Evolutionary conservation across 2,329 filamentous ascomycete genomes (phyloP).

Genomic region (Bipolaris victoriae): DNA sequence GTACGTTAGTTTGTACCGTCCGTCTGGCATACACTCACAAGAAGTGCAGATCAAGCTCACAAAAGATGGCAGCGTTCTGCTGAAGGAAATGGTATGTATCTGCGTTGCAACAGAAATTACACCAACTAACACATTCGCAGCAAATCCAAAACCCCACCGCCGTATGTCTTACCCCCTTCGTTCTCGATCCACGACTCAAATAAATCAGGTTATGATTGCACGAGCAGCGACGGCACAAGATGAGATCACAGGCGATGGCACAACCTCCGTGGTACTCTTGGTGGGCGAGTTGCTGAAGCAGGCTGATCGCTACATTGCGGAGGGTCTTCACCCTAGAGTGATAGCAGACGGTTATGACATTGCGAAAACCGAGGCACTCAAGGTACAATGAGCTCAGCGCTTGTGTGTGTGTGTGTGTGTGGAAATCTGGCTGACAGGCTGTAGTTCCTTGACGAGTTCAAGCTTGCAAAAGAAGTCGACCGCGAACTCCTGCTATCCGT

Average conservation of each 20-base stretch:
- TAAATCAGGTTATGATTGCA: conserved; percentile 68
- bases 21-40: conserved; percentile 22
- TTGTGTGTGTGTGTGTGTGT: not conserved
- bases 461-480: conserved; percentile 85
- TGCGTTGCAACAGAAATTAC: not conserved
- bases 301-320: conserved; percentile 92
- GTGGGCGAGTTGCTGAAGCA: conserved; percentile 98
- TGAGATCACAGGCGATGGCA: conserved; percentile 97
- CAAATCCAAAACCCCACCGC: conserved; percentile 99
- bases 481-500: conserved; percentile 92
- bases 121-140: conserved; percentile 40
- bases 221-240: conserved; percentile 94
- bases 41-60: conserved; percentile 86
- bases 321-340: conserved; percentile 95
- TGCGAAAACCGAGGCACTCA: conserved; percentile 89
- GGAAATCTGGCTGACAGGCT: conserved; percentile 12
- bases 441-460: conserved; percentile 93
- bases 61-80: conserved; percentile 92
- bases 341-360: conserved; percentile 98
- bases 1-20: conserved; percentile 46
- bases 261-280: conserved; percentile 92
- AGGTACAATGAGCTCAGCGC: conserved; percentile 59
- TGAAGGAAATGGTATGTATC: conserved; percentile 66
- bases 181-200: conserved; percentile 11
- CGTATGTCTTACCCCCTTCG: conserved; percentile 55